Base-by-base conservation (phyloP, 2,329 filamentous ascomycete species). In the Ciborinia camelliae region DNA sequence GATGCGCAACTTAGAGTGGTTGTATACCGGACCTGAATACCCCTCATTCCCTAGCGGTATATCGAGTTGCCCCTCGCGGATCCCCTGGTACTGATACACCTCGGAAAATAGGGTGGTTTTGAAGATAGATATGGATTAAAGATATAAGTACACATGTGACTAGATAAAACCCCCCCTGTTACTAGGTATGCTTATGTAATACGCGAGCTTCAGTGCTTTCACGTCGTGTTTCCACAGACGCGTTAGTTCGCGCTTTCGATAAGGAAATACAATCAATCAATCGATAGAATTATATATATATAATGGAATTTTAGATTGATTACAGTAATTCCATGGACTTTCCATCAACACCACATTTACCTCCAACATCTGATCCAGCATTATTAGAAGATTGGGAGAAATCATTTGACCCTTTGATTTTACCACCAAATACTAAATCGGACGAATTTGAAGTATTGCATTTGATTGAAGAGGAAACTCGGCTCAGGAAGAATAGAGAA, bases 401-500 rank as follows among this genome's bases (percentile, higher is more conserved):
- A 15, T 62, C 65, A 26, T 45, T 64, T 15, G 23, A 62, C 32
- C 43, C 65, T 53, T n/a, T 20, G 23, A 55, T 52, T 26, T 28
- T 68, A 54, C 63, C 68, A 47, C 66, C 67, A 35, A 70, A 66
- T 55, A 69, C 76, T 32, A 69, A 77, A 68, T 79, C 79, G 12
- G 80, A 84, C 77, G 81, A 82, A 50, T 67, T 82, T 52, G 77
- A 82, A 68, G 78, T 79, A 48, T 71, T 81, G 28, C 74, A 79
- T 48, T 70, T 76, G 64, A 74, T 78, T 43, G 72, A 76, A 39
- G 71, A 74, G 64, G 81, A 83, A 68, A 75, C 75, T 20, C 77
- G 71, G 35, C 73, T 73, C 35, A 74, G 72, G 63, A 81, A 81
- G 70, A 80, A 73, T 23, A 76, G 73, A 50, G 71, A 76, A 55